These are phyloP conservation scores for Phalaenopsis aphrodite DNA, from an alignment of 106 monocot genomes.

Conservation along the genomic window DNA sequence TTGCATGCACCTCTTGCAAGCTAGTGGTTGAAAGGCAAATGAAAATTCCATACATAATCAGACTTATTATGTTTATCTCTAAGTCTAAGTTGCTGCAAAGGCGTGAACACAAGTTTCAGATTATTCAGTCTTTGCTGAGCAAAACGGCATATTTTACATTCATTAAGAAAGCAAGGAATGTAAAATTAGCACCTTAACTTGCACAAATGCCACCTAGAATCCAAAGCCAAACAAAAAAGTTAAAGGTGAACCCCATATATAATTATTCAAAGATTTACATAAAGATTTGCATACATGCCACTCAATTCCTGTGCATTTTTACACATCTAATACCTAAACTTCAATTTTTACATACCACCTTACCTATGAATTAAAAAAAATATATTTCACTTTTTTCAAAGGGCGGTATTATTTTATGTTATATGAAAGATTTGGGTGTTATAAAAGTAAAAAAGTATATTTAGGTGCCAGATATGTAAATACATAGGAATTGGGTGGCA, in stretches of 20 bases:
- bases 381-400: too few relatives aligned
- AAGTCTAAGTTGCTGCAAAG: neutral
- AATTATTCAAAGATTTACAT: neutral
- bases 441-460: too few relatives aligned
- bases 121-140: neutral
- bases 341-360: too few relatives aligned
- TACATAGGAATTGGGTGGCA: too few relatives aligned
- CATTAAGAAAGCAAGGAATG: neutral
- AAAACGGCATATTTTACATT: neutral
- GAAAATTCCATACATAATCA: neutral
- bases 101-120: neutral
- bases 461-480: too few relatives aligned
- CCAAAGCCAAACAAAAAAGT: neutral
- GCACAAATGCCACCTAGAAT: neutral
- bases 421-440: too few relatives aligned
- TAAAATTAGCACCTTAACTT: neutral
- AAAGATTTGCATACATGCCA: too few relatives aligned
- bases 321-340: too few relatives aligned
- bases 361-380: too few relatives aligned
- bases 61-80: neutral
- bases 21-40: neutral
- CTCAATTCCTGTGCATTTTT: too few relatives aligned
- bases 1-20: neutral
- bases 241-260: neutral
- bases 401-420: too few relatives aligned